A percentile compares a stretch with the other conserved stretches of the same genome.
These are phyloP conservation scores for Blumeriella jaapii DNA, from an alignment of 2,329 filamentous ascomycete species.

Conservation along the genomic window DNA sequence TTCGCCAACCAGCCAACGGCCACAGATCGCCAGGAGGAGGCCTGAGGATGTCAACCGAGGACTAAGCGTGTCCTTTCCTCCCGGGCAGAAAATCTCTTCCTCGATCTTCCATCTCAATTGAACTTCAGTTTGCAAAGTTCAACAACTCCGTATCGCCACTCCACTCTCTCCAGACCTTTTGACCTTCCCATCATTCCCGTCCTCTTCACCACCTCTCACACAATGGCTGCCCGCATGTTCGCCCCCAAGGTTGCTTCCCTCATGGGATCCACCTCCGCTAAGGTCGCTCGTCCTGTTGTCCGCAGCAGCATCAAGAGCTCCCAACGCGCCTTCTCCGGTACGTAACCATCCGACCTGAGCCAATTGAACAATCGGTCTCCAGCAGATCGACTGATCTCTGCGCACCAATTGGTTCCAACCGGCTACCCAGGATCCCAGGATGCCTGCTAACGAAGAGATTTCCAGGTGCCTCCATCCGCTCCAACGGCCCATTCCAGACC, in stretches of 20 bases:
- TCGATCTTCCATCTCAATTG: constrained; percentile 11
- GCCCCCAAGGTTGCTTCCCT: constrained; percentile 66
- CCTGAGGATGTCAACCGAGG: constrained; percentile 6
- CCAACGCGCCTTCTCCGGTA: constrained; percentile 70
- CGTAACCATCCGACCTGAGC: constrained; percentile 27
- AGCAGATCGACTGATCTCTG: no score
- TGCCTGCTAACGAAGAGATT: constrained; percentile 8
- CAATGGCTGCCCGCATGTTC: constrained; percentile 74
- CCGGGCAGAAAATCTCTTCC: constrained; percentile 14
- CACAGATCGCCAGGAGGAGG: constrained; percentile 14
- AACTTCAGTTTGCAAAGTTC: constrained; percentile 9
- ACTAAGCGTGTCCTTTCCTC: constrained; percentile 9
- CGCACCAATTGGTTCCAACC: not conserved
- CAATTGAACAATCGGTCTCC: constrained; percentile 1
- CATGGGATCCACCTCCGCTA: constrained; percentile 48
- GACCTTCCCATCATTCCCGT: constrained; percentile 13
- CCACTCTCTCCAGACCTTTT: constrained; percentile 16
- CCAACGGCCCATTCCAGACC: constrained; percentile 19
- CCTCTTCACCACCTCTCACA: constrained; percentile 30
- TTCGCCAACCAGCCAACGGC: constrained; percentile 5
- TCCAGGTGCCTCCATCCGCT: constrained; percentile 30
- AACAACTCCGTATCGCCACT: constrained; percentile 9
- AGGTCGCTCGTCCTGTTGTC: constrained; percentile 67
- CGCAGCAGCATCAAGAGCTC: constrained; percentile 50
- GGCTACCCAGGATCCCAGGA: not conserved